A percentile compares a stretch with the other conserved stretches of the same genome.
These are phyloP conservation scores for Colletotrichum higginsianum DNA, from an alignment of 2,329 filamentous ascomycete genomes.

Conservation along the genomic window DNA sequence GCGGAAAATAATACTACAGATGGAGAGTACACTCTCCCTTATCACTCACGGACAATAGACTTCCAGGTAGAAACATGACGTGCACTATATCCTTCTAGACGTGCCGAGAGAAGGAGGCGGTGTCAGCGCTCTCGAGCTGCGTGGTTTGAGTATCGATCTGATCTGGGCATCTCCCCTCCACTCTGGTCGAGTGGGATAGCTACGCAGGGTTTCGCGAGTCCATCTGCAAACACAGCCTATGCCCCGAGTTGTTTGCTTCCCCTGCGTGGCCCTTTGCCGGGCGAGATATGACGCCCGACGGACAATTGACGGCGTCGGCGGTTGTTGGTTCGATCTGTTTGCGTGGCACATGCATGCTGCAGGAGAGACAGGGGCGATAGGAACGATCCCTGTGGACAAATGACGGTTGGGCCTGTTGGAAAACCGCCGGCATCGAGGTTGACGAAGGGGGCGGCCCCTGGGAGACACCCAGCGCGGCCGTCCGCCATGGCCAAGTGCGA, in stretches of 20 bases:
- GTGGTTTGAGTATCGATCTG: no score
- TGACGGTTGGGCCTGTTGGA: neutral
- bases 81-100: no score
- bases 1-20: slow-evolving; percentile 23
- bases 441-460: neutral
- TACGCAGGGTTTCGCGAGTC: neutral
- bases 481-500: neutral
- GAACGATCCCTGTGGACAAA: neutral
- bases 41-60: neutral
- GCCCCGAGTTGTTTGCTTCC: neutral
- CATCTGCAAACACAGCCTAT: neutral
- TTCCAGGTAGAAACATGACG: no score
- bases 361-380: neutral
- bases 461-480: neutral
- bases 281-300: no score
- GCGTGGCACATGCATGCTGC: neutral
- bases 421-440: neutral
- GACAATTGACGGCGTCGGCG: neutral
- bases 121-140: no score
- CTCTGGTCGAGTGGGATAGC: neutral
- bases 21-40: neutral
- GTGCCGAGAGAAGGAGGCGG: no score
- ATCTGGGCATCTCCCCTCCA: neutral
- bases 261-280: neutral
- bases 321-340: neutral